Evolutionary conservation across 2,329 filamentous ascomycete species (phyloP), one percentile per base, ranked within the genome.

Genomic region (Colletotrichum plurivorum): DNA sequence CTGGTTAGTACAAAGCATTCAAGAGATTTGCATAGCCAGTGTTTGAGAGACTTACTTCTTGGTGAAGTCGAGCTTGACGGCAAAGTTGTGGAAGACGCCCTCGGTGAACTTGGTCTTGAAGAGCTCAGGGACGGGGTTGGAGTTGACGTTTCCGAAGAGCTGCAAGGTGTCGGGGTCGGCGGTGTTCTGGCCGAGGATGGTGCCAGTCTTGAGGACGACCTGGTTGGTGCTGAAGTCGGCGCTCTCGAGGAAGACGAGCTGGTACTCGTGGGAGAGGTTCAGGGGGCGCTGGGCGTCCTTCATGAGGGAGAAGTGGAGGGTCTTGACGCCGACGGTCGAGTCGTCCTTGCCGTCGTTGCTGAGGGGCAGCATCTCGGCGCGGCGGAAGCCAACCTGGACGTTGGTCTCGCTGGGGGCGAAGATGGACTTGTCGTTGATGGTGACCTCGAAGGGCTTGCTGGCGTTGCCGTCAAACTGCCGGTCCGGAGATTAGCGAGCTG

Each of bases 191-290:
- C 78, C 83, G 8, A 88, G 82, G 60, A 89, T 77, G 10, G 84
- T 83, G 39, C 88, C 88, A 6, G 85, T 84, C 79, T 89, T 87
- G 70, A 90, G 82, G 25, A 83, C 84, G 68, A 88, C 76, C 77
- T 88, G 85, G 76, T 88, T 86, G 64, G 81, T 83, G 71, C 80
- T 82, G 76, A 79, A 87, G 71, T 84, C 80, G 58, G 73, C 77
- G 72, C 78, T 81, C 76, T 87, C 84, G 31, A 85, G 81, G 76
- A 84, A 88, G 45, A 84, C 80, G 52, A 89, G 83, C 75, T 89
- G 81, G 78, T 90, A 91, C 78, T 90, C 88, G 76, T 91, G 89
- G 8, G 84, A 85, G 62, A 86, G 78, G 79, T 91, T 90, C 60
- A 91, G 77, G 13, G 84, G 84, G 12, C 86, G 80, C 48, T 79